Evolutionary conservation across 2,329 filamentous ascomycete species (phyloP).

Genomic region (Alternaria sp.): DNA sequence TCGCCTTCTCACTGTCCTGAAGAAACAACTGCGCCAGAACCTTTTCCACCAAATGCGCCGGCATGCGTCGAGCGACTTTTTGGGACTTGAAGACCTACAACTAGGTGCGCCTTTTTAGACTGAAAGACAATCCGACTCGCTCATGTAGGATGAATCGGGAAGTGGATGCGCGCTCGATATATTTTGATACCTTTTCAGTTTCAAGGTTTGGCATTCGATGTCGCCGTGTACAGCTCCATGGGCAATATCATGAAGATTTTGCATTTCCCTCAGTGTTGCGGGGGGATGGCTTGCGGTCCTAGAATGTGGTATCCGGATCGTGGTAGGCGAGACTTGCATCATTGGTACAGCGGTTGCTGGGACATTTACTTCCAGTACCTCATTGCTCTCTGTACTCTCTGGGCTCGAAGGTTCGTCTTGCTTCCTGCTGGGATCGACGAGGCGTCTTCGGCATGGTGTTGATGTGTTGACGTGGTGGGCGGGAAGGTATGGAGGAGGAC

Average conservation of each 20-base stretch:
- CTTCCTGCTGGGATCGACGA: background rate
- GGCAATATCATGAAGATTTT: background rate
- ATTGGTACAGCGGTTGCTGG: slow-evolving; percentile 6
- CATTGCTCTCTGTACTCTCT: background rate
- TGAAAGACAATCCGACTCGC: background rate
- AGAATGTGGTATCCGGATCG: background rate
- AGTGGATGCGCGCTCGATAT: background rate
- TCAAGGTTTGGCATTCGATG: background rate
- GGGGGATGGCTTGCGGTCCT: background rate
- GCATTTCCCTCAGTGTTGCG: background rate
- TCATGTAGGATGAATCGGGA: background rate
- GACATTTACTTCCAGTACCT: background rate
- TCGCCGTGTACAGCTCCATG: background rate
- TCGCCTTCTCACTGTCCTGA: background rate
- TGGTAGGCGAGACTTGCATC: background rate
- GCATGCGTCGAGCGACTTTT: background rate
- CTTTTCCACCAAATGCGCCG: background rate
- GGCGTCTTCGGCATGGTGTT: background rate
- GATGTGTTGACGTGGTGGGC: background rate
- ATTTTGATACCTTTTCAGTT: background rate
- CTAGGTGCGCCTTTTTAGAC: slow-evolving; percentile 4
- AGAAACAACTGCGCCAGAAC: slow-evolving; percentile 4
- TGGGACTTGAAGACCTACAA: slow-evolving; percentile 7
- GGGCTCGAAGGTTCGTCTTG: background rate
- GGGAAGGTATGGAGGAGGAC: background rate